These are phyloP conservation scores for Diutina scorzettiae DNA, from an alignment of 1,139 yeast species.

Conservation along the genomic window DNA sequence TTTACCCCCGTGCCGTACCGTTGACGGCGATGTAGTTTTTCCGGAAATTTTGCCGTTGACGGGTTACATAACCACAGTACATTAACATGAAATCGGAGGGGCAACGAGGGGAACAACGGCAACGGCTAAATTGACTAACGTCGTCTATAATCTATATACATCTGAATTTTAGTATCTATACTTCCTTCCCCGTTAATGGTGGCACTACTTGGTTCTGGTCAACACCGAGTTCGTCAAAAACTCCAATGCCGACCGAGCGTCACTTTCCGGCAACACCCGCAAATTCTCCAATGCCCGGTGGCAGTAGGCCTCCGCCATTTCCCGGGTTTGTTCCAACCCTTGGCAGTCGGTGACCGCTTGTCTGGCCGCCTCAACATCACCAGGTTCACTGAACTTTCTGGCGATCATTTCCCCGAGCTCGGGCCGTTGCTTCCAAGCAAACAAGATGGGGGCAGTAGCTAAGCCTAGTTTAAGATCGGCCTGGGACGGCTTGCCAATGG, in stretches of 20 bases:
- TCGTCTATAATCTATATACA: too few species aligned
- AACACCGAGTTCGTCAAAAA: constrained; percentile 74
- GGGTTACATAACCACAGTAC: too few species aligned
- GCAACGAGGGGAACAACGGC: too few species aligned
- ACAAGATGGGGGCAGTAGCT: constrained; percentile 94
- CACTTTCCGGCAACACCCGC: constrained; percentile 70
- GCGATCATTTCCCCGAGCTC: constrained; percentile 73
- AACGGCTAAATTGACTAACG: too few species aligned
- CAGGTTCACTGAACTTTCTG: constrained; percentile 68
- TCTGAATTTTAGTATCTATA: too few species aligned
- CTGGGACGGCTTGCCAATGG: constrained; percentile 89
- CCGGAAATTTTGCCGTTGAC: too few species aligned
- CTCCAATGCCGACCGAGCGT: constrained; percentile 80
- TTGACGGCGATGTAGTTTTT: too few species aligned
- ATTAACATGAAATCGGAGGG: too few species aligned
- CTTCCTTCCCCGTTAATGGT: too few species aligned
- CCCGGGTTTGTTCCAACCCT: constrained; percentile 69
- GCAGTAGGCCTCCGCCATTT: constrained; percentile 70
- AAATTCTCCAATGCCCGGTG: constrained; percentile 63
- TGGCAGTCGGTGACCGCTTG: constrained; percentile 55
- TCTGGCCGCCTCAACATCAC: constrained; percentile 77
- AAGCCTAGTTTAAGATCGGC: constrained; percentile 90
- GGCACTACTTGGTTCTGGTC: constrained; percentile 72
- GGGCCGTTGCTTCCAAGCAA: constrained; percentile 86
- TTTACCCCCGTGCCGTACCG: too few species aligned